Percentiles rank a stretch among this genome's conserved stretches.
Evolutionary conservation across 192 early-diverging fungal genomes (phyloP).

Genomic region (Entomortierella parvispora): DNA sequence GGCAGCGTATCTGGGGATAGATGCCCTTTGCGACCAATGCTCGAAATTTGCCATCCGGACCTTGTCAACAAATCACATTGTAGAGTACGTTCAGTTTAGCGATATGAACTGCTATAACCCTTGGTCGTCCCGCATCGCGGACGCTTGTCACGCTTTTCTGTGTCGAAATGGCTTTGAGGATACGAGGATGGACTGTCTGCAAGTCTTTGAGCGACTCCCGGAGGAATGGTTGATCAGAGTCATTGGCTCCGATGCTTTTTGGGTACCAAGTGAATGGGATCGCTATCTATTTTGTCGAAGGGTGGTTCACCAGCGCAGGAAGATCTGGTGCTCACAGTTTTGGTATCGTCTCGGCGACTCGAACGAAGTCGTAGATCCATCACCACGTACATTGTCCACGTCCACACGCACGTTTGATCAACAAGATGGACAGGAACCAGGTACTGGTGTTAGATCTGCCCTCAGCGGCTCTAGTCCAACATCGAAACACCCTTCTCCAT

Average conservation of each 20-base stretch:
- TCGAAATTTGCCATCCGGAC: slow-evolving; percentile 35
- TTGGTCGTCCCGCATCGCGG: slow-evolving; percentile 55
- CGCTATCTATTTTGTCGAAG: slow-evolving; percentile 57
- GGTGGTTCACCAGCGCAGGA: slow-evolving; percentile 37
- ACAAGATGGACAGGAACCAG: too few species aligned
- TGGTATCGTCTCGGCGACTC: neutral
- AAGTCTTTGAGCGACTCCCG: slow-evolving; percentile 51
- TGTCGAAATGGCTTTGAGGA: slow-evolving; percentile 63
- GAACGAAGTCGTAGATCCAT: neutral
- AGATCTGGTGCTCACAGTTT: neutral
- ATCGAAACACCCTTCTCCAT: too few species aligned
- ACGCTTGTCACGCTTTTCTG: slow-evolving; percentile 61
- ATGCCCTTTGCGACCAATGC: slow-evolving; percentile 55
- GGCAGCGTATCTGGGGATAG: slow-evolving; percentile 60
- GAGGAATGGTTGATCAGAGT: slow-evolving; percentile 56
- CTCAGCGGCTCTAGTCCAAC: too few species aligned
- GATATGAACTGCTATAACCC: slow-evolving; percentile 54
- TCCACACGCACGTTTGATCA: too few species aligned
- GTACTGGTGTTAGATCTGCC: too few species aligned
- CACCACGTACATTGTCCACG: too few species aligned
- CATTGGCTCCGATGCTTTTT: slow-evolving; percentile 64
- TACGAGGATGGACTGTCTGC: slow-evolving; percentile 28
- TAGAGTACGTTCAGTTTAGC: slow-evolving; percentile 56
- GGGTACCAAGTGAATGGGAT: slow-evolving; percentile 68
- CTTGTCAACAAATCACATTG: slow-evolving; percentile 19